These are phyloP conservation scores for Boletus subparvulus DNA, from an alignment of 768 basidiomycete genomes.

Conservation along the genomic window DNA sequence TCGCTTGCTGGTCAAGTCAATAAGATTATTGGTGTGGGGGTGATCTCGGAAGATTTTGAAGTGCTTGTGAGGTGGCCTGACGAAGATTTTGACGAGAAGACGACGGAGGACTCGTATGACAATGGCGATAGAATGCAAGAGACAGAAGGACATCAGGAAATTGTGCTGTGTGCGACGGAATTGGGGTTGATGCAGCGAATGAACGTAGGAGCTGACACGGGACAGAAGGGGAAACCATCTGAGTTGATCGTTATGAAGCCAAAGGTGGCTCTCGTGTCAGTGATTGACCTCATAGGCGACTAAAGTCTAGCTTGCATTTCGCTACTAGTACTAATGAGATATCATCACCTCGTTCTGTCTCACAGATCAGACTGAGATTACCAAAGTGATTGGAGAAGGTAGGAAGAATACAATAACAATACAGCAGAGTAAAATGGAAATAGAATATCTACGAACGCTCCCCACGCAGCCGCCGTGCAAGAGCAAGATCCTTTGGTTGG, in stretches of 20 bases:
- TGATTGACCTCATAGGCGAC: slow-evolving; percentile 24
- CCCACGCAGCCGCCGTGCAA: slow-evolving; percentile 76
- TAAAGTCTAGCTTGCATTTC: background rate
- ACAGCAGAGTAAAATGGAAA: background rate
- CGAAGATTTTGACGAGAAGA: slow-evolving; percentile 7
- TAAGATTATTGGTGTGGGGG: slow-evolving; percentile 22
- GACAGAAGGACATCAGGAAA: background rate
- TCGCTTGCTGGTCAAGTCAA: slow-evolving; percentile 47
- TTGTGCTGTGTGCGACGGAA: slow-evolving; percentile 36
- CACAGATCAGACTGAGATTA: slow-evolving; percentile 58
- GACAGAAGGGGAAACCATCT: slow-evolving; percentile 14
- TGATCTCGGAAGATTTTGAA: slow-evolving; percentile 28
- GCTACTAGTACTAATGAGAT: slow-evolving; percentile 19
- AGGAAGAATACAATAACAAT: slow-evolving; percentile 1
- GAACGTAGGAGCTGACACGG: slow-evolving; percentile 6
- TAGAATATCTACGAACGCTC: slow-evolving; percentile 55
- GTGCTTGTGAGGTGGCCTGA: slow-evolving; percentile 17
- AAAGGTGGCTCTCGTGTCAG: slow-evolving; percentile 34
- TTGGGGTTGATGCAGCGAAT: slow-evolving; percentile 30
- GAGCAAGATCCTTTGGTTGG: slow-evolving; percentile 83
- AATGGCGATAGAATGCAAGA: slow-evolving; percentile 10
- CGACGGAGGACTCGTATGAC: slow-evolving; percentile 28
- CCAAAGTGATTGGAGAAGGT: background rate
- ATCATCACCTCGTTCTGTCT: too few relatives aligned
- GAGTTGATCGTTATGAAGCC: slow-evolving; percentile 32